A percentile compares a stretch with the other conserved stretches of the same genome.
Conservation (phyloP, 345 rosid species). For the Noccaea bulbosa region DNA sequence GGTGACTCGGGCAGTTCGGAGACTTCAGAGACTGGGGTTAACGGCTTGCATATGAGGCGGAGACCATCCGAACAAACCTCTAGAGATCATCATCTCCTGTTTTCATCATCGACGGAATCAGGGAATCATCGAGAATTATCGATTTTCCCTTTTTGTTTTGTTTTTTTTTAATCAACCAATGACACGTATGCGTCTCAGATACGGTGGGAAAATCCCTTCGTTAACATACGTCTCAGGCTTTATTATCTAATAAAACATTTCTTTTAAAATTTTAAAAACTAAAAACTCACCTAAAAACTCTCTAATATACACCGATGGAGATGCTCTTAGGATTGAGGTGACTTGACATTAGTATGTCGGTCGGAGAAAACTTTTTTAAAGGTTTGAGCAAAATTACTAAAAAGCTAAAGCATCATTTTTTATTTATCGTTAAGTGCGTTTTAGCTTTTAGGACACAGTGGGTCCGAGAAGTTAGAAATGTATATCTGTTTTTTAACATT, state of each 20-base stretch:
- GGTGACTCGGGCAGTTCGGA: slow-evolving; percentile 99
- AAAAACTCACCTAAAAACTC: no score
- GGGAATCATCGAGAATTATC: no score
- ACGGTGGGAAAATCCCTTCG: no score
- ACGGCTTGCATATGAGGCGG: slow-evolving; percentile 97
- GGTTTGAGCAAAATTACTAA: background rate
- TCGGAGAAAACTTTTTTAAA: slow-evolving; percentile 16
- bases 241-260: no score
- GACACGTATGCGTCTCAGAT: no score
- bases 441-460: slow-evolving; percentile 5
- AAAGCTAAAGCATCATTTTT: slow-evolving; percentile 18
- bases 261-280: no score
- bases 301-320: no score
- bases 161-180: no score
- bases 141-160: no score
- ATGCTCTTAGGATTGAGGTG: slow-evolving; percentile 11
- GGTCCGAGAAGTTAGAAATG: background rate
- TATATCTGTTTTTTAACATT: no score
- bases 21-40: slow-evolving; percentile 95
- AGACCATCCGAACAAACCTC: slow-evolving; percentile 97
- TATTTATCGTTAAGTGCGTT: slow-evolving; percentile 17
- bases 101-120: no score
- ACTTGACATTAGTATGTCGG: slow-evolving; percentile 27
- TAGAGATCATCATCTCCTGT: slow-evolving; percentile 80
- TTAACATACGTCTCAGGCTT: no score